Percentiles rank a stretch among this genome's conserved stretches.
Conservation (phyloP, 2,329 filamentous ascomycete genomes). For the Arachnomyces sp. region DNA sequence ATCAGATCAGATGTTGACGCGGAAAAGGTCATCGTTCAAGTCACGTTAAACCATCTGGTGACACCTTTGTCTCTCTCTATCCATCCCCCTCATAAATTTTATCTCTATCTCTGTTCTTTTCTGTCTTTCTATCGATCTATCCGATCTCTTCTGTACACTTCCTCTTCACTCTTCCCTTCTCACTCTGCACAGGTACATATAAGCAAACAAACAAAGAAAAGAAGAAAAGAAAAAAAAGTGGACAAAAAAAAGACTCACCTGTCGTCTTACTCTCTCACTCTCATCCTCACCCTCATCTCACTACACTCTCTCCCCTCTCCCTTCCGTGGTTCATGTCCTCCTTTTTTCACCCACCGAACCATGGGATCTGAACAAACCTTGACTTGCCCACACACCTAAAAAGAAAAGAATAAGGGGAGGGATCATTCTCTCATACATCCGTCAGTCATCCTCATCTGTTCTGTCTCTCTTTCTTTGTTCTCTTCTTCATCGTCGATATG, state of each 20-base stretch:
- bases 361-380: constrained; percentile 7
- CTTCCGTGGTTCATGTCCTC: constrained; percentile 10
- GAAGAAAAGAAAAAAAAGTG: too few relatives aligned
- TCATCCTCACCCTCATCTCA: not conserved
- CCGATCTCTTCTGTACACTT: too few relatives aligned
- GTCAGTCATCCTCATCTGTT: not conserved
- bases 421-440: not conserved
- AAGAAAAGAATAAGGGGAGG: constrained; percentile 2
- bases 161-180: not conserved
- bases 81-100: constrained; percentile 7
- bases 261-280: constrained; percentile 1
- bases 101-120: too few relatives aligned
- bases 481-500: not conserved
- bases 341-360: constrained; percentile 1
- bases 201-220: too few relatives aligned
- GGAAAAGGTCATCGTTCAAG: constrained; percentile 3
- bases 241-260: not conserved
- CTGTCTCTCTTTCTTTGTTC: not conserved
- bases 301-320: constrained; percentile 7
- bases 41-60: constrained; percentile 1
- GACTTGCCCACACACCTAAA: constrained; percentile 9
- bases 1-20: too few relatives aligned
- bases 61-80: constrained; percentile 8
- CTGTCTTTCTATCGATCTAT: too few relatives aligned
- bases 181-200: too few relatives aligned